Conservation (phyloP, 768 basidiomycete species). For the Mrakia frigida region DNA sequence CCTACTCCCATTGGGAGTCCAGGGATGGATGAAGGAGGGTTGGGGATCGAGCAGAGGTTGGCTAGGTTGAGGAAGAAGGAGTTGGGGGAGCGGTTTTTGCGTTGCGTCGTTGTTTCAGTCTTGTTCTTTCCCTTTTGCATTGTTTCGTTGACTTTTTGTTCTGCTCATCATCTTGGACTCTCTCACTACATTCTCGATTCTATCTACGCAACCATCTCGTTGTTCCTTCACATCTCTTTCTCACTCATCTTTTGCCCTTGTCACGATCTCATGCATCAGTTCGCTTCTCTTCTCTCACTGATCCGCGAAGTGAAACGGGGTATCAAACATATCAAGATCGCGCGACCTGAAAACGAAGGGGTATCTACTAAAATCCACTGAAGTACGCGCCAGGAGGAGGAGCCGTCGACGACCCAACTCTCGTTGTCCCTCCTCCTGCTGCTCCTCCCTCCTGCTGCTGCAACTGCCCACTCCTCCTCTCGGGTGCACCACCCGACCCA, state of each 20-base stretch:
- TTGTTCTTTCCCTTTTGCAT: not conserved
- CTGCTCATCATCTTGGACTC: not conserved
- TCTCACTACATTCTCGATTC: not conserved
- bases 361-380: not conserved
- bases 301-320: too few species aligned
- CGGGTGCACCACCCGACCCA: too few species aligned
- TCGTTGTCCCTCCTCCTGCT: not conserved
- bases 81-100: not conserved
- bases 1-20: not conserved
- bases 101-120: not conserved
- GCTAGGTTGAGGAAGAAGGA: slow-evolving; percentile 14
- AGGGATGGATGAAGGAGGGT: not conserved
- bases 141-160: not conserved
- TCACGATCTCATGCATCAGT: not conserved
- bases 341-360: not conserved
- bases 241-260: too few species aligned
- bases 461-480: not conserved
- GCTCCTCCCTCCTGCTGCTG: not conserved
- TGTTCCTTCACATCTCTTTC: not conserved
- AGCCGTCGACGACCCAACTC: not conserved
- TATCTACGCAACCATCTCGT: not conserved
- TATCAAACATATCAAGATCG: too few species aligned
- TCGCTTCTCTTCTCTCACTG: not conserved
- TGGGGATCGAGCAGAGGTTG: slow-evolving; percentile 21
- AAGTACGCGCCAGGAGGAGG: not conserved